phyloP scores from a whole-genome alignment of 2,329 filamentous ascomycete species.

The Colletotrichum sidae region DNA sequence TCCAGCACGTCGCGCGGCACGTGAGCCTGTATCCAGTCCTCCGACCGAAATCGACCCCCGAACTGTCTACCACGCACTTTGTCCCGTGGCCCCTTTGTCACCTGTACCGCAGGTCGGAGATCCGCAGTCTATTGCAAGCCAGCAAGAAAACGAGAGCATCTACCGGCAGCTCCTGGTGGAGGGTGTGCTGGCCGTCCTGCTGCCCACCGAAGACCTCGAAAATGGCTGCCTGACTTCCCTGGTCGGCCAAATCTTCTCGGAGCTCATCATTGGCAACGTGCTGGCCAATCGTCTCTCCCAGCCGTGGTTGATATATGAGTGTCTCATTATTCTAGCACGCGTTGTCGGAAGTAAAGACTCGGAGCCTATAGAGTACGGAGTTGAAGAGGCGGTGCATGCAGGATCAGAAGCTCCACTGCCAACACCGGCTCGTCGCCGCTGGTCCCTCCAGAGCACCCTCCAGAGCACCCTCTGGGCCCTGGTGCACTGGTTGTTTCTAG shows the following conservation, averaged over 20 bases:
- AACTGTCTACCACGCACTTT: constrained; percentile 84
- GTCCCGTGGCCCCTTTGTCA: constrained; percentile 82
- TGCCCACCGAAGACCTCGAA: constrained; percentile 92
- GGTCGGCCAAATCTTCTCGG: constrained; percentile 87
- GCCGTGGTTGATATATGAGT: constrained; percentile 90
- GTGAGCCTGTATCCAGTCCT: constrained; percentile 66
- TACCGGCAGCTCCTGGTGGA: constrained; percentile 93
- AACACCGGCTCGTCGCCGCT: constrained; percentile 40
- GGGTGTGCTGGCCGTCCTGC: constrained; percentile 81
- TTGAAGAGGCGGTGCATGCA: constrained; percentile 21
- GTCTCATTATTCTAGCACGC: constrained; percentile 77
- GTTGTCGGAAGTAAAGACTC: constrained; percentile 46
- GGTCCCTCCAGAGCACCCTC: constrained; percentile 56
- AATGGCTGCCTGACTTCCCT: constrained; percentile 87
- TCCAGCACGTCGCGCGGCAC: constrained; percentile 76
- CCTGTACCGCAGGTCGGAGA: constrained; percentile 75
- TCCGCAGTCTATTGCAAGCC: constrained; percentile 64
- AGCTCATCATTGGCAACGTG: constrained; percentile 87
- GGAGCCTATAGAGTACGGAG: constrained; percentile 29
- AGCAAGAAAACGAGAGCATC: constrained; percentile 80
- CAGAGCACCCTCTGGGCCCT: constrained; percentile 65
- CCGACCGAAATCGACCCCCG: constrained; percentile 72
- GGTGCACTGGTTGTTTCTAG: constrained; percentile 65
- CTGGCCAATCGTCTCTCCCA: constrained; percentile 85
- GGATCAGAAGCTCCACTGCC: constrained; percentile 15